Percentiles rank a stretch among this genome's conserved stretches.
phyloP scores from a whole-genome alignment of 257 asterid species.

The Leonotis leonurus region DNA sequence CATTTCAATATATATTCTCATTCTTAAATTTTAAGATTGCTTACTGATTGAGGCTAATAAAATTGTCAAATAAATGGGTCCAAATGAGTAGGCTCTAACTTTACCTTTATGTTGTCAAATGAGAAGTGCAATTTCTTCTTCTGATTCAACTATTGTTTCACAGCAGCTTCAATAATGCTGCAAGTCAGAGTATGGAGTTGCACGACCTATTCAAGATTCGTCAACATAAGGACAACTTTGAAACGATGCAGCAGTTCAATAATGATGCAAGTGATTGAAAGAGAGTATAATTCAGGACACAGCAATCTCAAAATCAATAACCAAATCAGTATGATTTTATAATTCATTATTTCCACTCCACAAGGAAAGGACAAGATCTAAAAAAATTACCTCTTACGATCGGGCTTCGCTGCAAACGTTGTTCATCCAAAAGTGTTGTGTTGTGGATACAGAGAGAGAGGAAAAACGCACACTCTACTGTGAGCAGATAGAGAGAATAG shows the following conservation, averaged over 20 bases:
- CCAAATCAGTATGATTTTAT: not conserved
- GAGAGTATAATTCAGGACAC: not conserved
- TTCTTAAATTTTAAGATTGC: too few relatives aligned
- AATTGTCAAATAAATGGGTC: too few relatives aligned
- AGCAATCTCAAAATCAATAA: not conserved
- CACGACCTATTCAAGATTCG: too few relatives aligned
- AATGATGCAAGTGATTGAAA: constrained; percentile 19
- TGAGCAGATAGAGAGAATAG: not conserved
- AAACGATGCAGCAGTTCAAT: too few relatives aligned
- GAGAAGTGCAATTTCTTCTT: not conserved
- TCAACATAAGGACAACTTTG: too few relatives aligned
- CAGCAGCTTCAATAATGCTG: too few relatives aligned
- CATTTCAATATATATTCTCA: too few relatives aligned
- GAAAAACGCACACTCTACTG: not conserved
- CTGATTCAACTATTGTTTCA: too few relatives aligned
- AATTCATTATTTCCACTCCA: not conserved
- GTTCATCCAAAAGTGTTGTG: constrained; percentile 7
- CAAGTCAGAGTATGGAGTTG: too few relatives aligned
- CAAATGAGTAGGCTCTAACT: too few relatives aligned
- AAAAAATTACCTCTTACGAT: constrained; percentile 12
- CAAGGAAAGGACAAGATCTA: constrained; percentile 15
- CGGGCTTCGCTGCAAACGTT: constrained; percentile 2
- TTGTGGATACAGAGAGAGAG: not conserved
- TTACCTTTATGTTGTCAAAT: not conserved
- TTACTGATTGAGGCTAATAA: too few relatives aligned